Conservation (phyloP, 1,139 yeast species). For the Debaryomycetaceae sp. region DNA sequence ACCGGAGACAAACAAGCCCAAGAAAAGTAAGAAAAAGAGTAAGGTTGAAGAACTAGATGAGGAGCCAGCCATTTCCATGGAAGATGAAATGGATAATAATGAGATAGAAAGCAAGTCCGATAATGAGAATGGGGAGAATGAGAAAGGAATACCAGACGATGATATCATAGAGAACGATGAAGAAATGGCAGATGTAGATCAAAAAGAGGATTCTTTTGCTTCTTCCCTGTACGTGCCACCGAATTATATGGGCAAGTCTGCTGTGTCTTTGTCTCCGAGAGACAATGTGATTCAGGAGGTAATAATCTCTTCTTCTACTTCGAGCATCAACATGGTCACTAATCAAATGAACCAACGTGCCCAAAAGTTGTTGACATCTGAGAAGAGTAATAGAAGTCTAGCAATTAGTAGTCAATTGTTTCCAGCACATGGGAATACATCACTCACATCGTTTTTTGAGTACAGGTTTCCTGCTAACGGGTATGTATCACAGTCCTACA, state of each 20-base stretch:
- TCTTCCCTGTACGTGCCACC: constrained; percentile 7
- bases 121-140: constrained; percentile 6
- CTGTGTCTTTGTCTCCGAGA: constrained; percentile 19
- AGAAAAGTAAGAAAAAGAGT: constrained; percentile 19
- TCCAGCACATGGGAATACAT: constrained; percentile 27
- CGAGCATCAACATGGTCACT: constrained; percentile 21
- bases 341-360: constrained; percentile 25
- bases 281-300: constrained; percentile 37
- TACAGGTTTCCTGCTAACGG: constrained; percentile 46
- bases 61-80: constrained; percentile 15
- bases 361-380: constrained; percentile 12
- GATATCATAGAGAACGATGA: constrained; percentile 7
- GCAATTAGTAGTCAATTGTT: constrained; percentile 29
- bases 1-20: constrained; percentile 13
- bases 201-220: constrained; percentile 7
- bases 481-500: constrained; percentile 37
- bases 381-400: constrained; percentile 21
- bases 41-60: constrained; percentile 10
- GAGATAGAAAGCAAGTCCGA: constrained; percentile 10
- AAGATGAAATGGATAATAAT: constrained; percentile 14
- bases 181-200: constrained; percentile 4
- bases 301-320: constrained; percentile 34
- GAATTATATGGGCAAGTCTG: constrained; percentile 30
- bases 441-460: constrained; percentile 36
- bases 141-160: constrained; percentile 2